phyloP scores from a whole-genome alignment of 108 stramenopile species.

The Schizochytrium sp. region DNA sequence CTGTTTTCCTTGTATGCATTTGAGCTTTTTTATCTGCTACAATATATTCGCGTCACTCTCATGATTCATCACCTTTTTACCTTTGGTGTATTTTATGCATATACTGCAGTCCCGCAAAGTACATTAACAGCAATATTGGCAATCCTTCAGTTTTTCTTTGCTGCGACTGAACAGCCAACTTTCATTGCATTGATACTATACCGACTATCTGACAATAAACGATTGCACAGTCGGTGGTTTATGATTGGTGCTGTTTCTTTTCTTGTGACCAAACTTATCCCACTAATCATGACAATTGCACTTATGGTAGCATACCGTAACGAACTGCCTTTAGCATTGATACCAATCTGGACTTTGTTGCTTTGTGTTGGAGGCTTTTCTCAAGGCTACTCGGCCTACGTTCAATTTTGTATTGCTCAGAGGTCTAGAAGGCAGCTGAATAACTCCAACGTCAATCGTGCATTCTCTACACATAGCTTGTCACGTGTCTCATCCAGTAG shows the following conservation, averaged over 20 bases:
- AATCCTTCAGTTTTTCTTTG: not conserved
- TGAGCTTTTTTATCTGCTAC: not conserved
- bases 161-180: conserved; percentile 6
- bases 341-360: not conserved
- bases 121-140: not conserved
- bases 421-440: not conserved
- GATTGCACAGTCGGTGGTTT: not conserved
- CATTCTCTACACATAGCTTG: too few relatives aligned
- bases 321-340: not conserved
- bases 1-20: not conserved
- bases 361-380: not conserved
- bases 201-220: conserved; percentile 1
- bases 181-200: conserved; percentile 9
- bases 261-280: not conserved
- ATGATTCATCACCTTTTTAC: conserved; percentile 11
- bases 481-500: too few relatives aligned
- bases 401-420: not conserved
- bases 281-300: not conserved
- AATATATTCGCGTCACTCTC: not conserved
- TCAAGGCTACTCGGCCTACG: not conserved
- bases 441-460: too few relatives aligned
- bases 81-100: not conserved
- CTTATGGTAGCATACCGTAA: not conserved
- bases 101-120: not conserved
- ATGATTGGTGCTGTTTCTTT: not conserved